phyloP scores from a whole-genome alignment of 176 grass and related monocot genomes.

The Oryza longistaminata region DNA sequence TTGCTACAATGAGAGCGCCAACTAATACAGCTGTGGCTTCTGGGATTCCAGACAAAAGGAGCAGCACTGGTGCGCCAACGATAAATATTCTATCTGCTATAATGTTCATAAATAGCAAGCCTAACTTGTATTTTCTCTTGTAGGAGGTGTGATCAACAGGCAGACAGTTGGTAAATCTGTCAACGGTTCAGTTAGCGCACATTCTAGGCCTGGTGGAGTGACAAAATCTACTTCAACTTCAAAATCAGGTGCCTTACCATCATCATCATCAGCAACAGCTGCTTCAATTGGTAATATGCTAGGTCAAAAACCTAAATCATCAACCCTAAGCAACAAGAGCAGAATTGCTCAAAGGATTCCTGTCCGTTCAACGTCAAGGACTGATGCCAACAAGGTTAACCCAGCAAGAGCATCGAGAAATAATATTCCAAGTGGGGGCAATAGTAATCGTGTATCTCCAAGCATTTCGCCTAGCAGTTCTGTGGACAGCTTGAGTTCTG shows the following conservation, averaged over 20 bases:
- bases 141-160: constrained; percentile 51
- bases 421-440: constrained; percentile 30
- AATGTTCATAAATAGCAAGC: not conserved
- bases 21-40: constrained; percentile 33
- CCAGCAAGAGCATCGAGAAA: constrained; percentile 43
- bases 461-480: constrained; percentile 80
- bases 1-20: constrained; percentile 48
- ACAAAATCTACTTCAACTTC: constrained; percentile 29
- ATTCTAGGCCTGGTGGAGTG: constrained; percentile 12
- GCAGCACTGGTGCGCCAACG: constrained; percentile 54
- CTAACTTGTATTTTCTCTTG: constrained; percentile 23
- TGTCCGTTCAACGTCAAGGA: constrained; percentile 37
- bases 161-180: constrained; percentile 37
- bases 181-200: constrained; percentile 29
- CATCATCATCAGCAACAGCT: constrained; percentile 5
- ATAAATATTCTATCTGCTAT: not conserved
- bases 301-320: constrained; percentile 41
- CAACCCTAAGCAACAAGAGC: constrained; percentile 38
- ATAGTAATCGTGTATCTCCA: constrained; percentile 13
- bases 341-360: constrained; percentile 54
- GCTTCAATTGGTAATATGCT: constrained; percentile 6
- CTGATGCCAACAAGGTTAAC: constrained; percentile 33
- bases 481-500: constrained; percentile 72
- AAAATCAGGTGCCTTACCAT: constrained; percentile 17
- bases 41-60: constrained; percentile 55